phyloP scores from a whole-genome alignment of 2,329 filamentous ascomycete genomes.

The Dactylellina drechsleri region DNA sequence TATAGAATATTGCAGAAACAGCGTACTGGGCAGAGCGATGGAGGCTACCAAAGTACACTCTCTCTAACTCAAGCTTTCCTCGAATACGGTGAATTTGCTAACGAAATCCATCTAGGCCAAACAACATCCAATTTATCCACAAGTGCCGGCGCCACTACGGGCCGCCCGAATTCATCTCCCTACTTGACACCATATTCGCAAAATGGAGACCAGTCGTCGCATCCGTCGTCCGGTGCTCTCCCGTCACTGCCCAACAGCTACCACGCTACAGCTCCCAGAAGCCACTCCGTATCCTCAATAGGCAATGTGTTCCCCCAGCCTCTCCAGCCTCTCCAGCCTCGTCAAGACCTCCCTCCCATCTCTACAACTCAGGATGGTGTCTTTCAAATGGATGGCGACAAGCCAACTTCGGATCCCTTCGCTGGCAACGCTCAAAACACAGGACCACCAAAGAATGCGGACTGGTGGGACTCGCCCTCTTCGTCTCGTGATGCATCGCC shows the following conservation, averaged over 20 bases:
- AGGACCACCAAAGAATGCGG: constrained; percentile 19
- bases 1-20: constrained; percentile 50
- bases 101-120: constrained; percentile 23
- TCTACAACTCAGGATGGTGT: constrained; percentile 37
- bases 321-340: constrained; percentile 7
- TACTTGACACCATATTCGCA: constrained; percentile 13
- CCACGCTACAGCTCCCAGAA: constrained; percentile 37
- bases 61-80: constrained; percentile 1
- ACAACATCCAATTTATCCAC: constrained; percentile 38
- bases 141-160: constrained; percentile 34
- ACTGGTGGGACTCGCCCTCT: constrained; percentile 49
- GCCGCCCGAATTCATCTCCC: constrained; percentile 17
- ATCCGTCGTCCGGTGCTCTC: constrained; percentile 11
- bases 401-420: constrained; percentile 27
- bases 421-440: constrained; percentile 15
- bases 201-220: not conserved
- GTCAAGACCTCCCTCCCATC: constrained; percentile 25
- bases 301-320: constrained; percentile 29
- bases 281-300: constrained; percentile 39
- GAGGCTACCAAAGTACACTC: constrained; percentile 36
- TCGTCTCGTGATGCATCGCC: constrained; percentile 31
- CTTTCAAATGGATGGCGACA: constrained; percentile 42
- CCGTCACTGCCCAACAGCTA: constrained; percentile 34
- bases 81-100: not conserved
- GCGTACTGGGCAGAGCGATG: constrained; percentile 48